Evolutionary conservation across 2,329 filamentous ascomycete genomes (phyloP).

Genomic region (Colletotrichum falcatum): DNA sequence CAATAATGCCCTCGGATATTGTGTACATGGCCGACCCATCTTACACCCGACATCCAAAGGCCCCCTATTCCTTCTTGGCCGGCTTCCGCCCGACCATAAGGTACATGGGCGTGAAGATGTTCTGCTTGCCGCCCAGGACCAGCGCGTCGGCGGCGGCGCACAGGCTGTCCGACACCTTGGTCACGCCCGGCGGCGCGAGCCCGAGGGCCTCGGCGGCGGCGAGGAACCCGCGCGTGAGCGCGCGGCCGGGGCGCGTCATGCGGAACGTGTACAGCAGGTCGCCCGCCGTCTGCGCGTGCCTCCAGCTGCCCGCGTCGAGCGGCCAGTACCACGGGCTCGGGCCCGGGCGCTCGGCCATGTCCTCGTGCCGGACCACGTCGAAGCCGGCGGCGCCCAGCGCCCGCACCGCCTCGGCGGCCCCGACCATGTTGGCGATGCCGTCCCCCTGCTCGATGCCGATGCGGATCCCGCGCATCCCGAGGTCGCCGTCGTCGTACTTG

Average conservation of each 20-base stretch:
- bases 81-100: slow-evolving; percentile 91
- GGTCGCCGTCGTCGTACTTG: slow-evolving; percentile 88
- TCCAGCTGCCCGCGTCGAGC: slow-evolving; percentile 77
- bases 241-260: slow-evolving; percentile 85
- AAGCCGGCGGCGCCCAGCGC: slow-evolving; percentile 93
- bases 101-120: slow-evolving; percentile 97
- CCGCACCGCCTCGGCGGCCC: slow-evolving; percentile 80
- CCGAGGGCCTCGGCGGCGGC: slow-evolving; percentile 77
- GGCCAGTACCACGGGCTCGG: slow-evolving; percentile 91
- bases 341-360: slow-evolving; percentile 83
- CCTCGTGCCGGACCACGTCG: slow-evolving; percentile 84
- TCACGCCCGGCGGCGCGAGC: slow-evolving; percentile 80
- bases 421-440: slow-evolving; percentile 98
- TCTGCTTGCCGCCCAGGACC: slow-evolving; percentile 83
- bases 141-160: slow-evolving; percentile 82
- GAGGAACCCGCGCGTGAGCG: slow-evolving; percentile 77
- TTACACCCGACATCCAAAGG: no score
- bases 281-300: slow-evolving; percentile 78
- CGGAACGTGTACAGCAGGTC: slow-evolving; percentile 83
- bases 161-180: slow-evolving; percentile 88
- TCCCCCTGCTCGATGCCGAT: slow-evolving; percentile 96
- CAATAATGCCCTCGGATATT: not conserved
- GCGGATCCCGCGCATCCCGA: slow-evolving; percentile 88
- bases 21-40: not conserved
- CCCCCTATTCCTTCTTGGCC: slow-evolving; percentile 43